A percentile compares a stretch with the other conserved stretches of the same genome.
Conservation (phyloP, 176 grass and related monocot genomes). For the Metroxylon sagu region DNA sequence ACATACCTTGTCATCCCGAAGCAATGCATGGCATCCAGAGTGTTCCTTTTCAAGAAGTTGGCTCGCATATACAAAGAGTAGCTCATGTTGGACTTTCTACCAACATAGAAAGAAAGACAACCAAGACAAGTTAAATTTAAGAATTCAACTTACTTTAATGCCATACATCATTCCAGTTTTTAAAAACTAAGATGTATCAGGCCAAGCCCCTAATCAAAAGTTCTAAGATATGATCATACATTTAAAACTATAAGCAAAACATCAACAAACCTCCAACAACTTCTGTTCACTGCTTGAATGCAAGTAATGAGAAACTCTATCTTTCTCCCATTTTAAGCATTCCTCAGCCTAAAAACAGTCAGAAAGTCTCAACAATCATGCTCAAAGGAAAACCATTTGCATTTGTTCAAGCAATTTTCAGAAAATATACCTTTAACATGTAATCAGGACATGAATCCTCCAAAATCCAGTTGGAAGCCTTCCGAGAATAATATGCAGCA, state of each 20-base stretch:
- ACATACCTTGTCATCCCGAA: slow-evolving; percentile 86
- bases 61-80: slow-evolving; percentile 71
- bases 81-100: slow-evolving; percentile 93
- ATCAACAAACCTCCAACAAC: slow-evolving; percentile 66
- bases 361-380: slow-evolving; percentile 7
- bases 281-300: slow-evolving; percentile 90
- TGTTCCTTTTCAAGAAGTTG: slow-evolving; percentile 90
- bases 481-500: slow-evolving; percentile 79
- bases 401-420: too few relatives aligned
- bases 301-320: slow-evolving; percentile 88
- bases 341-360: slow-evolving; percentile 74
- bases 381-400: not conserved
- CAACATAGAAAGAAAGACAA: too few relatives aligned
- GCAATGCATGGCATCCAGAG: slow-evolving; percentile 86
- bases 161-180: not conserved
- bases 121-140: not conserved
- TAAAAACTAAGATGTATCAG: not conserved
- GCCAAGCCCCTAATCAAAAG: not conserved
- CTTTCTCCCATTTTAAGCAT: slow-evolving; percentile 80
- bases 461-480: slow-evolving; percentile 83
- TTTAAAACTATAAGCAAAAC: not conserved
- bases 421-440: slow-evolving; percentile 69
- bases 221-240: not conserved
- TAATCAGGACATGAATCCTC: slow-evolving; percentile 97
- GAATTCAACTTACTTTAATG: not conserved